Percentiles rank a stretch among this genome's conserved stretches.
phyloP scores from a whole-genome alignment of 2,329 filamentous ascomycete genomes.

The Ceratocystis colombiana region DNA sequence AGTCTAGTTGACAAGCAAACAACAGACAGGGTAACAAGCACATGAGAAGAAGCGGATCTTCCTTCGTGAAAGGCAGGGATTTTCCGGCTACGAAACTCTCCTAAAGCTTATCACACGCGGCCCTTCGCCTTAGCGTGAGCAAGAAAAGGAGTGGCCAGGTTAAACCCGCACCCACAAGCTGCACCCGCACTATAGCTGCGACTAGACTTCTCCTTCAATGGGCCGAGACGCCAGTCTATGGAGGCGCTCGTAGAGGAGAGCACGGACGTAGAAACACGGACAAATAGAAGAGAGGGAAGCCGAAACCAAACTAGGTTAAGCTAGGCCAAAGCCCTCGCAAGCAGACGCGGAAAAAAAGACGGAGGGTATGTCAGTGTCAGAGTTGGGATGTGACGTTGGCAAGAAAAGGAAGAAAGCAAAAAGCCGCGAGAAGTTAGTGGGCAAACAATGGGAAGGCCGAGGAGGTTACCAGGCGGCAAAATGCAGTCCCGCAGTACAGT shows the following conservation, averaged over 20 bases:
- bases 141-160: not conserved
- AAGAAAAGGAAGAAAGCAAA: no score
- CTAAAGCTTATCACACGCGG: slow-evolving; percentile 10
- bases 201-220: not conserved
- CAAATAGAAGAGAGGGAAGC: no score
- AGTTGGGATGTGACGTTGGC: no score
- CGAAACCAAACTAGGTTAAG: no score
- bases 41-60: not conserved
- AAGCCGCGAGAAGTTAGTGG: no score
- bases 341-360: no score
- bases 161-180: not conserved
- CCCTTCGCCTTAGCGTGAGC: not conserved
- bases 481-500: no score
- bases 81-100: not conserved
- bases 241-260: not conserved
- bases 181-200: not conserved
- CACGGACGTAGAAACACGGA: not conserved
- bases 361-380: no score
- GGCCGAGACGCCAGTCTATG: not conserved
- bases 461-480: no score
- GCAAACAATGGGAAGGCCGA: no score
- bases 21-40: no score
- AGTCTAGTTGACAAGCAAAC: not conserved
- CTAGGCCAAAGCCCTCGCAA: no score
- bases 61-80: not conserved